Evolutionary conservation across 2,329 filamentous ascomycete species (phyloP).

Genomic region (Curvularia spicifera): DNA sequence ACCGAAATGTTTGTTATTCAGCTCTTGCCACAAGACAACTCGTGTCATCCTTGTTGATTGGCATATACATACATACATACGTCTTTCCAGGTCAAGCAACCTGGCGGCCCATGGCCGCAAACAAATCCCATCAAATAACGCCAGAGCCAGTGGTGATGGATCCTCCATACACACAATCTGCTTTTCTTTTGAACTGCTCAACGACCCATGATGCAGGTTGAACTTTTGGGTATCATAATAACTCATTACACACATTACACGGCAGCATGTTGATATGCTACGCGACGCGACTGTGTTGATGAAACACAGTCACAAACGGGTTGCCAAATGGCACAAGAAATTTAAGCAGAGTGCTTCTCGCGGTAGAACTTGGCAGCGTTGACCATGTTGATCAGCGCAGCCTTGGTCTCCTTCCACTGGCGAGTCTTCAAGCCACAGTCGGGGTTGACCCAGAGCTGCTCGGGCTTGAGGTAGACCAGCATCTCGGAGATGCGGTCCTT

Average conservation of each 20-base stretch:
- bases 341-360: constrained; percentile 75
- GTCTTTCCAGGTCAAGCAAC: constrained; percentile 3
- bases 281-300: constrained; percentile 41
- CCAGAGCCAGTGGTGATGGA: constrained; percentile 35
- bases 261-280: constrained; percentile 50
- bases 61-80: constrained; percentile 1
- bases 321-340: constrained; percentile 35
- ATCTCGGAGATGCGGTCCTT: constrained; percentile 97
- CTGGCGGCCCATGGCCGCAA: constrained; percentile 7
- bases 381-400: constrained; percentile 94
- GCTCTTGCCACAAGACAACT: constrained; percentile 3
- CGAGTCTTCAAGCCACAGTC: constrained; percentile 99
- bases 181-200: constrained; percentile 33
- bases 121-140: constrained; percentile 7
- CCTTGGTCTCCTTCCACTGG: constrained; percentile 98
- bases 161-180: constrained; percentile 40
- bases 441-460: constrained; percentile 99
- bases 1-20: background rate
- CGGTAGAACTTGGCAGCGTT: constrained; percentile 98
- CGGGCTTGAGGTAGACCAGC: constrained; percentile 91
- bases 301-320: constrained; percentile 33
- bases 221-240: constrained; percentile 53
- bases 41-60: constrained; percentile 1
- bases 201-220: constrained; percentile 51
- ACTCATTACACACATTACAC: constrained; percentile 51